phyloP scores from a whole-genome alignment of 208 protist genomes.

The Naegleria fowleri region DNA sequence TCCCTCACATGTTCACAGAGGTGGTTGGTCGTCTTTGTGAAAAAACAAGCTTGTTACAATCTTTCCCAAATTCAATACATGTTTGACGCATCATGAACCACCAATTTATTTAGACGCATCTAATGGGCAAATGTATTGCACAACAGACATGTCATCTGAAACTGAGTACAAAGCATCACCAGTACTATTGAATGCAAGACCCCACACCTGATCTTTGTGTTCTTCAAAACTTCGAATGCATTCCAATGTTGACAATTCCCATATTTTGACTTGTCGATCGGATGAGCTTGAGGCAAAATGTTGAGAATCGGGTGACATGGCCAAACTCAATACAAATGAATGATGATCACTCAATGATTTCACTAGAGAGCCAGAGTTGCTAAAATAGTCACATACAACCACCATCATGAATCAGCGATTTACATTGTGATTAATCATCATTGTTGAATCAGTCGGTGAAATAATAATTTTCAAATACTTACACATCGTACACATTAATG shows the following conservation, averaged over 20 bases:
- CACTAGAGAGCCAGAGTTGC: background rate
- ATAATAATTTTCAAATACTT: background rate
- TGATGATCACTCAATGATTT: constrained; percentile 7
- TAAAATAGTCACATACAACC: background rate
- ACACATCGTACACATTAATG: constrained; percentile 14
- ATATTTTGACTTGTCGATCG: constrained; percentile 4
- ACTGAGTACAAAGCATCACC: background rate
- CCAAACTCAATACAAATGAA: constrained; percentile 3
- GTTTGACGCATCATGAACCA: background rate
- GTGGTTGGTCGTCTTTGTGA: no score
- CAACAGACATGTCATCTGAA: background rate
- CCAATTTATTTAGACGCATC: background rate
- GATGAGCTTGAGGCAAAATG: background rate
- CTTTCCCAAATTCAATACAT: no score
- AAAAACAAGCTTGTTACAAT: no score
- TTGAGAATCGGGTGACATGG: background rate
- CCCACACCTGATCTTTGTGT: constrained; percentile 21
- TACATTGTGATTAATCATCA: no score
- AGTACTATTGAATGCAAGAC: background rate
- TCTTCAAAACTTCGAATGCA: constrained; percentile 29
- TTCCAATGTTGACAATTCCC: constrained; percentile 18
- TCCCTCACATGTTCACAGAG: no score
- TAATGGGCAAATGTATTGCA: background rate
- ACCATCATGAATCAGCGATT: no score
- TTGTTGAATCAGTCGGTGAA: no score